These are phyloP conservation scores for Thyridium curvatum DNA, from an alignment of 2,329 filamentous ascomycete genomes.

Conservation along the genomic window DNA sequence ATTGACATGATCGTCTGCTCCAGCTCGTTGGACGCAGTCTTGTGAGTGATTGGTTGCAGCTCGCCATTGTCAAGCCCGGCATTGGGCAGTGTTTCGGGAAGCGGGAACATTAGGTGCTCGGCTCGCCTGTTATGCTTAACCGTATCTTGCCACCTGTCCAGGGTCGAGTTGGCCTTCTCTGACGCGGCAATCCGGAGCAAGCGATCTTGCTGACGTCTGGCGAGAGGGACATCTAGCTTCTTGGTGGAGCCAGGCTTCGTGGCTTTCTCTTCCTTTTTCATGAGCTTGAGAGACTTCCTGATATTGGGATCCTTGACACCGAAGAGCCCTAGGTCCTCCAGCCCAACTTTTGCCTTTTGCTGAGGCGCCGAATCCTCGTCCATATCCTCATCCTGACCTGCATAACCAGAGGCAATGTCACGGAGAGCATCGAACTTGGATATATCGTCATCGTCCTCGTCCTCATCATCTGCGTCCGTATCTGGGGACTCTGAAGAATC, in stretches of 20 bases:
- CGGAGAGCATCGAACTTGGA: conserved; percentile 60
- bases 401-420: conserved; percentile 63
- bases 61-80: conserved; percentile 55
- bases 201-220: conserved; percentile 79
- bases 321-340: conserved; percentile 67
- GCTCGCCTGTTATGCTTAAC: conserved; percentile 90
- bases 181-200: conserved; percentile 79
- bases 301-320: conserved; percentile 68
- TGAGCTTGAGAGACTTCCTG: conserved; percentile 72
- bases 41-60: conserved; percentile 56
- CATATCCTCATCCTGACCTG: conserved; percentile 51
- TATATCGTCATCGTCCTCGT: conserved; percentile 35
- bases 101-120: conserved; percentile 83
- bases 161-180: conserved; percentile 83
- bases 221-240: conserved; percentile 76
- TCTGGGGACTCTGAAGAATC: conserved; percentile 16
- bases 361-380: conserved; percentile 31
- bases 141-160: conserved; percentile 89
- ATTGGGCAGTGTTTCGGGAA: conserved; percentile 63
- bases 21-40: conserved; percentile 69
- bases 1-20: conserved; percentile 84
- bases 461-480: conserved; percentile 32
- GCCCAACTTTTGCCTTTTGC: conserved; percentile 61
- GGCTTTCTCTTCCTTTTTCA: conserved; percentile 56
- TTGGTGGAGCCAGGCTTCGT: conserved; percentile 51